These are phyloP conservation scores for Drosera spatulata DNA, from an alignment of 179 eudicot genomes.

Conservation along the genomic window DNA sequence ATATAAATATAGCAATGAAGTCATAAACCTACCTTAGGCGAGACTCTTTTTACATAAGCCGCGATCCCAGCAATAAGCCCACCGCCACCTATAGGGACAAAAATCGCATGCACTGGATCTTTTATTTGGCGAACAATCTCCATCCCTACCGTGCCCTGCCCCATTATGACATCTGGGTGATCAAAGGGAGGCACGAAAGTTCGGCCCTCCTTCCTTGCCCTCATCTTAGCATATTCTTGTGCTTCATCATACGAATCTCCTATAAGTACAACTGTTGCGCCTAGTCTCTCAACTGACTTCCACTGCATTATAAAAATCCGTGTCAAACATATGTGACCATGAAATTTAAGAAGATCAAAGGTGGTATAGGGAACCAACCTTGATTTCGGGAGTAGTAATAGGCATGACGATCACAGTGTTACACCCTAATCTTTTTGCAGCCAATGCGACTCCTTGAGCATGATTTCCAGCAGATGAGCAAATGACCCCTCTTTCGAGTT, in stretches of 20 bases:
- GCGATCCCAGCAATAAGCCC: slow-evolving; percentile 98
- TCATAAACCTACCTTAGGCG: slow-evolving; percentile 47
- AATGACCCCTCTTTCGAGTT: slow-evolving; percentile 75
- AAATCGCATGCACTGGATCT: slow-evolving; percentile 69
- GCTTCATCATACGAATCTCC: slow-evolving; percentile 99
- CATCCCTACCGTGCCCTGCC: slow-evolving; percentile 97
- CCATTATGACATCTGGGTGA: slow-evolving; percentile 84
- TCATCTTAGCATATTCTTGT: slow-evolving; percentile 68
- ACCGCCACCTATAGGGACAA: slow-evolving; percentile 98
- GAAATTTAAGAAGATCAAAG: too few species aligned
- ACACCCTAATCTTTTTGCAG: slow-evolving; percentile 78
- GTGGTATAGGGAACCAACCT: slow-evolving; percentile 27
- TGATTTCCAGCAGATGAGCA: slow-evolving; percentile 99
- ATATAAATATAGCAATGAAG: too few species aligned
- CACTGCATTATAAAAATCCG: slow-evolving; percentile 33
- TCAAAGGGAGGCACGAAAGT: slow-evolving; percentile 97
- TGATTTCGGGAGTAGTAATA: slow-evolving; percentile 93
- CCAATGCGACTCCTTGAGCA: slow-evolving; percentile 96
- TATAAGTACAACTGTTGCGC: slow-evolving; percentile 85
- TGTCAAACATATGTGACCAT: too few species aligned
- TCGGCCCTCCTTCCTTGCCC: slow-evolving; percentile 61
- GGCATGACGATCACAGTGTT: slow-evolving; percentile 96
- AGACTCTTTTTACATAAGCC: slow-evolving; percentile 83
- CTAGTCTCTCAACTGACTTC: slow-evolving; percentile 85
- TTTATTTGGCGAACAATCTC: slow-evolving; percentile 78